Base-by-base conservation (phyloP, 192 early-diverging fungal genomes). In the Coemansia erecta region DNA sequence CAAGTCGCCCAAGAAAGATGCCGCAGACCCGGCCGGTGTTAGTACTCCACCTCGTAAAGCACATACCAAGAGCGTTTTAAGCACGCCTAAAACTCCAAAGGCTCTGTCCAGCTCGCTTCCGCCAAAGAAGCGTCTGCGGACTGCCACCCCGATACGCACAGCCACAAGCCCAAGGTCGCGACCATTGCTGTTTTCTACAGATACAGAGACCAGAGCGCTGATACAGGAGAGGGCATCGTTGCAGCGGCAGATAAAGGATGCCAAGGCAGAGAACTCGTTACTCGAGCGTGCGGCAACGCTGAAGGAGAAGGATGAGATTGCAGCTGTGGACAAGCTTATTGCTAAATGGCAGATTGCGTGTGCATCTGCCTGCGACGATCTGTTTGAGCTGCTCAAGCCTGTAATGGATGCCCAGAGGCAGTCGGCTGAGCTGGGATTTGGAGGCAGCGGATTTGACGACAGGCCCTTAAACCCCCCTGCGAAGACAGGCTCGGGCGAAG, bases 291-390 rank as follows among this genome's bases (percentile, higher is more conserved):
- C 68, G 11, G 12, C 41, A 3, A 45, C 35, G 12, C 52, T 77
- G 61, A 17, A 26, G 41, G 43, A 50, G 17, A 71, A 70, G 58
- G 26, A 56, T 11, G 68, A 77, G 40, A 54, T 58, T 8, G 42
- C 14, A 4, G 66, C 48, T 10, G 73, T 77, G 10, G 59, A 55
- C 35, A 58, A 21, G 26, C 60, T 77, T 7, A 45, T 77, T n/a
- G 53, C 41, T 17, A 70, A 70, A 26, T 77, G 73, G 73, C 63
- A 77, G 64, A 40, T 46, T 11, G 74, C 74, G 15, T 77, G 74
- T 40, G 18, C 64, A 5, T 40, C 48, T 2, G 74, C 74, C 1
- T 33, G 61, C 58, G 74, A 77, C 0, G 74, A 77, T 13, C 58
- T 77, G 50, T 77, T 71, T 48, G 68, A 39, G 19, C 44, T 77